phyloP scores from a whole-genome alignment of 73 alveolate genomes.

The Uronychia binucleata region DNA sequence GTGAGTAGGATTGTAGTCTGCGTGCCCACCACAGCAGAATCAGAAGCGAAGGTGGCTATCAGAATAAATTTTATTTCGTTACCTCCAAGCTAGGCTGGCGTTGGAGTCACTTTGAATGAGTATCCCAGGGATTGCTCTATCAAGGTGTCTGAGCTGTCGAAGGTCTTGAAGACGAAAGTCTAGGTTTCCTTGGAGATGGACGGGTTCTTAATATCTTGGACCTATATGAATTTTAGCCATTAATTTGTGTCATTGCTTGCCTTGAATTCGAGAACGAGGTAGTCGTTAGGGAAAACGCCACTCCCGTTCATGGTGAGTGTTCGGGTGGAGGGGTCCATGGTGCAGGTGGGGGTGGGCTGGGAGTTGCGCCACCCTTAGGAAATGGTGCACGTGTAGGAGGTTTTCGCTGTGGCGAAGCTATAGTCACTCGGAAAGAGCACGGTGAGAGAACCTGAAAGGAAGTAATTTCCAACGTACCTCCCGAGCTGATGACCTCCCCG shows the following conservation, averaged over 20 bases:
- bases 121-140: too few species aligned
- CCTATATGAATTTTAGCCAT: background rate
- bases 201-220: background rate
- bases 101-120: too few species aligned
- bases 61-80: too few species aligned
- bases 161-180: background rate
- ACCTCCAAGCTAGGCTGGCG: too few species aligned
- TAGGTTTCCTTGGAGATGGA: background rate
- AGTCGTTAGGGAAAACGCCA: background rate
- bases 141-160: too few species aligned
- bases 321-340: background rate
- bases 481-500: background rate
- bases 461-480: background rate
- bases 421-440: background rate
- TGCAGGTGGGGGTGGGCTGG: background rate
- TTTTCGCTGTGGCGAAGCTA: background rate
- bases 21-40: background rate
- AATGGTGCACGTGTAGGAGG: background rate
- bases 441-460: background rate
- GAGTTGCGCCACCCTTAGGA: too few species aligned
- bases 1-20: background rate
- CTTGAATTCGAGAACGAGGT: background rate
- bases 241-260: background rate
- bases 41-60: conserved; percentile 1
- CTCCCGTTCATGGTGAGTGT: background rate